Evolutionary conservation across 2,329 filamentous ascomycete genomes (phyloP).

Genomic region (Colletotrichum theobromicola): DNA sequence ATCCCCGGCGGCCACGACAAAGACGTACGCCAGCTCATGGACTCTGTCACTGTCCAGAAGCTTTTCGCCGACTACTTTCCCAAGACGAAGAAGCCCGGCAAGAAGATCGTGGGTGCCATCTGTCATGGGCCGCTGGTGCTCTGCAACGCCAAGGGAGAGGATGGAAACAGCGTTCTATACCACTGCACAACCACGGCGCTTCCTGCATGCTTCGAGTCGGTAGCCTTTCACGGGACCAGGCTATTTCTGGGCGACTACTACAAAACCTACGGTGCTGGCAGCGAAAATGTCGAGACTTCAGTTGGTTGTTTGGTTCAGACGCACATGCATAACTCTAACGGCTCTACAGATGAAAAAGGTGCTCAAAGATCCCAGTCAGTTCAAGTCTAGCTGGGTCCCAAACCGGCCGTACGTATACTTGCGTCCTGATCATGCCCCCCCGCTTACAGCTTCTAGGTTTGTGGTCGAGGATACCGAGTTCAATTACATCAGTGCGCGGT

Average conservation of each 20-base stretch:
- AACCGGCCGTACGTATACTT: background rate
- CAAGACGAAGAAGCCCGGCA: constrained; percentile 45
- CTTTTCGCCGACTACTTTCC: constrained; percentile 54
- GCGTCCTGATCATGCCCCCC: background rate
- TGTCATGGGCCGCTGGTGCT: constrained; percentile 60
- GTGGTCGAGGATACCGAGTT: constrained; percentile 53
- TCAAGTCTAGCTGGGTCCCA: constrained; percentile 43
- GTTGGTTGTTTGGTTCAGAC: constrained; percentile 33
- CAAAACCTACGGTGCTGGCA: constrained; percentile 59
- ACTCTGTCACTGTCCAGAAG: constrained; percentile 48
- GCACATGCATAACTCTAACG: background rate
- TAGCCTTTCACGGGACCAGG: constrained; percentile 53
- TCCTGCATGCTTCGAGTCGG: constrained; percentile 52
- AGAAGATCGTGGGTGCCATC: constrained; percentile 51
- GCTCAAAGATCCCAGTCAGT: constrained; percentile 48
- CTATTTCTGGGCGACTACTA: constrained; percentile 59
- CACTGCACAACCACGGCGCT: constrained; percentile 54
- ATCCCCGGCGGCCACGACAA: constrained; percentile 61
- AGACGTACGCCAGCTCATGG: constrained; percentile 54
- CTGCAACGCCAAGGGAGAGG: constrained; percentile 41
- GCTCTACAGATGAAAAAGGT: constrained; percentile 44
- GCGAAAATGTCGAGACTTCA: constrained; percentile 51
- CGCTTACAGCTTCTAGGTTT: constrained; percentile 37
- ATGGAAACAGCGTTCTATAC: constrained; percentile 51
- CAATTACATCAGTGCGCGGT: constrained; percentile 55